phyloP scores from a whole-genome alignment of 2,329 filamentous ascomycete species.

The Trichoderma breve region DNA sequence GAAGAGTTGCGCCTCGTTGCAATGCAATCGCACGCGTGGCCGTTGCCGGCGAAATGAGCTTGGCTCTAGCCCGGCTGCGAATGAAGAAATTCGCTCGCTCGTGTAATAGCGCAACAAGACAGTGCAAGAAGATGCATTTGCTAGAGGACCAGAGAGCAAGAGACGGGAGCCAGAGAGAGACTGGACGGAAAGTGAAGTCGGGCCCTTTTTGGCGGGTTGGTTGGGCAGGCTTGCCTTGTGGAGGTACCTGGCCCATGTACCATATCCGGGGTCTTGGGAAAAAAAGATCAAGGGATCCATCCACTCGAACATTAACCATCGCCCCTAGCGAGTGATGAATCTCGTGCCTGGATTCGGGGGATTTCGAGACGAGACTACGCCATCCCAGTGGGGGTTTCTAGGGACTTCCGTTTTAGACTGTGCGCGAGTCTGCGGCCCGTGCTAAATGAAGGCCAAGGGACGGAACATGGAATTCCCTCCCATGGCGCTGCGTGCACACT shows the following conservation, averaged over 20 bases:
- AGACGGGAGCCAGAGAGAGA: neutral
- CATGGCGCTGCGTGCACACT: neutral
- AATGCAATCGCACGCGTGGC: neutral
- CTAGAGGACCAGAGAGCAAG: neutral
- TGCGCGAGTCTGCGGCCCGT: conserved; percentile 4
- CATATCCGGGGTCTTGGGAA: conserved; percentile 14
- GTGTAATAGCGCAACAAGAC: neutral
- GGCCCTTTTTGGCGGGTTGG: neutral
- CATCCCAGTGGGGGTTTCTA: conserved; percentile 1
- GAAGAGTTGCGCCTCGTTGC: neutral
- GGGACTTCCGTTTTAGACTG: conserved; percentile 13
- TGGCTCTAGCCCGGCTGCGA: neutral
- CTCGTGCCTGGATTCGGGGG: conserved; percentile 16
- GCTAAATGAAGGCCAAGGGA: conserved; percentile 10
- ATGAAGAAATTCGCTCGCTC: neutral
- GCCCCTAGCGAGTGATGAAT: conserved; percentile 11
- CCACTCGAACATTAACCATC: neutral
- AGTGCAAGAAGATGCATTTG: neutral
- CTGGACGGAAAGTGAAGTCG: neutral
- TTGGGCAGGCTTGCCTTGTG: conserved; percentile 7
- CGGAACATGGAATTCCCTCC: neutral
- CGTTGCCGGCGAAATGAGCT: neutral
- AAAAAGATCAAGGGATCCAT: neutral
- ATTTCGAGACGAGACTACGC: conserved; percentile 6
- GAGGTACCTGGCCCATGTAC: conserved; percentile 4